Evolutionary conservation across 1,284 basidiomycete genomes (phyloP), one percentile per base, ranked within the genome.

Genomic region (Phenoliferia sp.): DNA sequence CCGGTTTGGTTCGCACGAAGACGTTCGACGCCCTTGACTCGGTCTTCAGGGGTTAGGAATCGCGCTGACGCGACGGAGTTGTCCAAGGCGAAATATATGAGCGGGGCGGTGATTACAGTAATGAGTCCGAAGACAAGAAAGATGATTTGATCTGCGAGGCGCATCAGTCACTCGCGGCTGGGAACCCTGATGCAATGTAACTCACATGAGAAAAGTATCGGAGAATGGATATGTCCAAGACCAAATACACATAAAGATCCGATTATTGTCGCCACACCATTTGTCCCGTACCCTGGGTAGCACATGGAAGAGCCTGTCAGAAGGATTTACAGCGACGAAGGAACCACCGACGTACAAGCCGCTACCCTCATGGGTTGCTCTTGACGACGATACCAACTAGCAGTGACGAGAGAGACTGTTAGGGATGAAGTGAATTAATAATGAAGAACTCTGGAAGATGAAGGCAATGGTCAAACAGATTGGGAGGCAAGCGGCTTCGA

Each of bases 1-100:
- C 80, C 80, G 12, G 79, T 79, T 61, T 81, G 75, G 71, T 82
- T 82, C 57, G 79, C 77, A 31, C 78, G 71, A 5, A 82, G 77
- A 59, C 81, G 76, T 72, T 82, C 80, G 56, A 59, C 34, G 34
- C 35, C 58, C 34, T 59, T 59, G 58, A 59, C 22, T n/a, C 33
- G 35, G 10, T 36, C 33, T 19, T 59, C 58, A 10, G 17, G 12
- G 58, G 7, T 39, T 12, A 59, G 58, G 59, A 60, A 48, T 17
- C 59, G 59, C 22, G 59, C 28, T 7, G 22, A n/a, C 17, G 28
- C 36, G 35, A 39, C 35, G 17, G 26, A 29, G 35, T 60, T 44
- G 59, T 60, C 29, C n/a, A 29, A 60, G n/a, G 2, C 26, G 7
- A 28, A 31, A n/a, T 31, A 39, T 35, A 60, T 26, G 4, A 19